Conservation (phyloP, 1,139 yeast genomes). For the Yamadazyma taylorii region DNA sequence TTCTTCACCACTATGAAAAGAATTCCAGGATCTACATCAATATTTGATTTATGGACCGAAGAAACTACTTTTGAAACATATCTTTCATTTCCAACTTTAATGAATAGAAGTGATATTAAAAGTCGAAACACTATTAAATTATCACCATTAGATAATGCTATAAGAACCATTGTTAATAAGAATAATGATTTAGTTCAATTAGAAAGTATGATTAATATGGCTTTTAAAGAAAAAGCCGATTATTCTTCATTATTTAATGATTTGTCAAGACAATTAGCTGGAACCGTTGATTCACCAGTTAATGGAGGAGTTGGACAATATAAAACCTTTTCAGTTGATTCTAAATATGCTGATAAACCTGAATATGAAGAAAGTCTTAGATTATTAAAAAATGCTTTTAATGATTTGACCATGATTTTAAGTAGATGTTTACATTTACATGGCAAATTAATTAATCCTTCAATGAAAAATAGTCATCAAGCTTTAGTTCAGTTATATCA, state of each 20-base stretch:
- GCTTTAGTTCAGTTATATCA: constrained; percentile 63
- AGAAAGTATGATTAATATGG: constrained; percentile 60
- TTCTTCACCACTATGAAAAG: constrained; percentile 70
- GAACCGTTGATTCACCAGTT: constrained; percentile 90
- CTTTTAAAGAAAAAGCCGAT: constrained; percentile 55
- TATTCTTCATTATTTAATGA: constrained; percentile 57
- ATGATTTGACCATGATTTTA: constrained; percentile 66
- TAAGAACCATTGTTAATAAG: constrained; percentile 64
- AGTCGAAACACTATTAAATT: constrained; percentile 52
- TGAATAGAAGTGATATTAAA: constrained; percentile 79
- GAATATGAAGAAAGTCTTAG: constrained; percentile 46
- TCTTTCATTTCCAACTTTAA: constrained; percentile 82
- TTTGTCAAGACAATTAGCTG: constrained; percentile 75
- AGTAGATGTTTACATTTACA: constrained; percentile 70
- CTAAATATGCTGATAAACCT: constrained; percentile 37
- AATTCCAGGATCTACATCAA: constrained; percentile 73
- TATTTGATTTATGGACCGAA: constrained; percentile 84
- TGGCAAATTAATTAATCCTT: constrained; percentile 60
- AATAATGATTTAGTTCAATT: constrained; percentile 71
- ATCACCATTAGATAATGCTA: constrained; percentile 87
- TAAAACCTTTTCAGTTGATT: constrained; percentile 61
- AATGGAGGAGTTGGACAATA: constrained; percentile 91
- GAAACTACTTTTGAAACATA: constrained; percentile 77
- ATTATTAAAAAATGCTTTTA: constrained; percentile 60
- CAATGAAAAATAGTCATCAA: constrained; percentile 63